These are phyloP conservation scores for Globisporangium takayamanum DNA, from an alignment of 352 stramenopile genomes.

Conservation along the genomic window DNA sequence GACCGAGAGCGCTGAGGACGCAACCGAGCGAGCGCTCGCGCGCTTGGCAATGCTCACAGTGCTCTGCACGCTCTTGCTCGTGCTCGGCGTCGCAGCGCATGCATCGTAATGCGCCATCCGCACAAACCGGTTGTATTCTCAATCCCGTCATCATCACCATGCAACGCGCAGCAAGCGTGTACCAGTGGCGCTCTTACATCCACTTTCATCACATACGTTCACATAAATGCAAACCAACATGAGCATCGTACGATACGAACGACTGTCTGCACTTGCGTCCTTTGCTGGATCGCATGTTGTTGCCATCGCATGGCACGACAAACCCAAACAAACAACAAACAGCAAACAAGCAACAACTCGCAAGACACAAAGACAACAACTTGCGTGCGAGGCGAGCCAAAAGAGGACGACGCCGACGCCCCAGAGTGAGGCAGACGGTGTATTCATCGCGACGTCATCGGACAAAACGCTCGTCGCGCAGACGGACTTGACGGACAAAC, in stretches of 20 bases:
- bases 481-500: background rate
- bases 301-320: background rate
- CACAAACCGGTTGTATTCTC: background rate
- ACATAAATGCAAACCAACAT: no score
- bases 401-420: constrained; percentile 58
- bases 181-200: no score
- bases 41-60: constrained; percentile 31
- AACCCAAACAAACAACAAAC: background rate
- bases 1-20: constrained; percentile 28
- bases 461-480: background rate
- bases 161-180: background rate
- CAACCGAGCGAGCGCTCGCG: constrained; percentile 28
- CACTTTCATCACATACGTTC: no score
- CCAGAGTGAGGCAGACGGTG: constrained; percentile 19
- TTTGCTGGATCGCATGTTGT: no score
- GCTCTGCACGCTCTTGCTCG: constrained; percentile 21
- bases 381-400: no score
- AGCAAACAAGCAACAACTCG: background rate
- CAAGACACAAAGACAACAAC: background rate
- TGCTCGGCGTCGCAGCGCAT: constrained; percentile 29
- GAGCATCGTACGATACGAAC: no score
- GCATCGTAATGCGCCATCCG: constrained; percentile 2
- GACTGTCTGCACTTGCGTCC: no score
- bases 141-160: background rate
- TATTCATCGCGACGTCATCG: background rate